Evolutionary conservation across 1,284 basidiomycete species (phyloP).

Genomic region (Rugosomyces carneus): DNA sequence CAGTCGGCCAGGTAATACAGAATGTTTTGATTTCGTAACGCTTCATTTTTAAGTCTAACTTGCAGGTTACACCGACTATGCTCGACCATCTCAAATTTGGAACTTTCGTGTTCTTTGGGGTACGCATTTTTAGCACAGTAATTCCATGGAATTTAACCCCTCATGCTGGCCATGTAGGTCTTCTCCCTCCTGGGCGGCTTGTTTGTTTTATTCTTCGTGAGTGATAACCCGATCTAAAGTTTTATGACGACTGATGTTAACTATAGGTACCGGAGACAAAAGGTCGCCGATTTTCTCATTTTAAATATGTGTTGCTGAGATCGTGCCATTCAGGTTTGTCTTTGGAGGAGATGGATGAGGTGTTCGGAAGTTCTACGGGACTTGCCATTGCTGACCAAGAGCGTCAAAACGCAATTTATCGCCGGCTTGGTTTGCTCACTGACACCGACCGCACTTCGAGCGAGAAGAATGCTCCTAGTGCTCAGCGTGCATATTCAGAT

Average conservation of each 20-base stretch:
- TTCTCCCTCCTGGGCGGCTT: constrained; percentile 61
- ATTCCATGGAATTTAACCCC: background rate
- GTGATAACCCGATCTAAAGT: constrained; percentile 18
- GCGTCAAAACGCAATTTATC: constrained; percentile 50
- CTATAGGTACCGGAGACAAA: constrained; percentile 61
- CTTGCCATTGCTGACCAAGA: constrained; percentile 48
- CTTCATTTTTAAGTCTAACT: constrained; percentile 15
- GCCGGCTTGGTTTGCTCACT: constrained; percentile 45
- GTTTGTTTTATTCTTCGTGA: constrained; percentile 57
- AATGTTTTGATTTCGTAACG: background rate
- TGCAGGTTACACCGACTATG: constrained; percentile 61
- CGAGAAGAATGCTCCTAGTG: constrained; percentile 16
- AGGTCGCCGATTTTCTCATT: constrained; percentile 16
- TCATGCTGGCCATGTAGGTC: constrained; percentile 25
- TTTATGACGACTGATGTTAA: constrained; percentile 3
- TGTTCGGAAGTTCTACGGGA: constrained; percentile 50
- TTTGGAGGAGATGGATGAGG: constrained; percentile 67
- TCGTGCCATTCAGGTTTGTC: constrained; percentile 36
- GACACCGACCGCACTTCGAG: constrained; percentile 14
- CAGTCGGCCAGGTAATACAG: constrained; percentile 1
- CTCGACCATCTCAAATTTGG: constrained; percentile 50
- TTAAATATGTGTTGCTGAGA: background rate
- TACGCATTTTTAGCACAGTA: constrained; percentile 24
- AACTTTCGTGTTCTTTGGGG: constrained; percentile 67
- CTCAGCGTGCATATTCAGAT: background rate